Evolutionary conservation across 306 rosid species (phyloP), one percentile per base, ranked within the genome.

Genomic region (Rosa lucieae): DNA sequence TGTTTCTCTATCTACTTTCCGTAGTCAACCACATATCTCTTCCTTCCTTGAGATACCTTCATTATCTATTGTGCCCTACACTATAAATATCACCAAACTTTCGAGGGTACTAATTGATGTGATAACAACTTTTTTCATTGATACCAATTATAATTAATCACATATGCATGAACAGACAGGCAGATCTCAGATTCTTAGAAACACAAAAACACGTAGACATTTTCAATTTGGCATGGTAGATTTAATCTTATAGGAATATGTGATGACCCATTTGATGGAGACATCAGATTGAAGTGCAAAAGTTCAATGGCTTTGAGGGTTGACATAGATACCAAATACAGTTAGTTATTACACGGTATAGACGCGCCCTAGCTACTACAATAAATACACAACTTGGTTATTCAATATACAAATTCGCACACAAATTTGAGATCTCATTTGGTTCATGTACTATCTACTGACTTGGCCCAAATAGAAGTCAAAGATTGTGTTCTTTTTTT

Each of bases 211-310:
- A 59, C 35, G 35, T 32, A 32, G 15, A 32, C 47, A 72, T 32
- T 52, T 51, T 35, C 23, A 52, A 52, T n/a, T 20, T 35, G 53
- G 39, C n/a, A 11, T 18, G 35, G 56, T 70, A 5, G 13, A 47
- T 59, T 13, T 51, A 5, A 37, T 39, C 37, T 10, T 4, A 14
- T 8, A 20, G 35, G 32, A 49, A 66, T 20, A 55, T 46, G 65
- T 35, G 73, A 17, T 77, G 55, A 77, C 17, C 52, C 18, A n/a
- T 9, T 51, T 67, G 74, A 67, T 65, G 73, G 39, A 65, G 73
- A 77, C 51, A 47, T 37, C 5, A 46, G 4, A 47, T 47, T 18
- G 20, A 48, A 26, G 15, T 26, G 59, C 44, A 48, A 0, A 46
- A 47, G 40, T 70, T 18, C 2, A 2, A 3, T 14, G 18, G 29